Evolutionary conservation across 352 stramenopile species (phyloP).

Genomic region (Globisporangium sylvaticum): DNA sequence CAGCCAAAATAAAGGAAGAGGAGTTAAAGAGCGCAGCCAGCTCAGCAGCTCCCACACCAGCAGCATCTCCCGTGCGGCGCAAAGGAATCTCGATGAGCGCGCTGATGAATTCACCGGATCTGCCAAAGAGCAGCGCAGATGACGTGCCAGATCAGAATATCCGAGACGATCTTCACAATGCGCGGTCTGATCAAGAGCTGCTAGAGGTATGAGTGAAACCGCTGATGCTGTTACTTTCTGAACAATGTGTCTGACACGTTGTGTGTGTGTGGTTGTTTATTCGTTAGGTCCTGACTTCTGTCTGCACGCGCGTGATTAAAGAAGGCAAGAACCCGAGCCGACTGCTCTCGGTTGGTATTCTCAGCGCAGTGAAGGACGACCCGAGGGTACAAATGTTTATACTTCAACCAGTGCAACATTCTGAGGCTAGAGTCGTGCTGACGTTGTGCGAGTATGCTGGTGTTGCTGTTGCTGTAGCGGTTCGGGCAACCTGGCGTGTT

Average conservation of each 20-base stretch:
- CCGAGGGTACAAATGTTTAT: conserved; percentile 25
- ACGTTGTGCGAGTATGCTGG: neutral
- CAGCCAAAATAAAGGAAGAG: conserved; percentile 16
- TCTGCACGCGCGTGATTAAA: conserved; percentile 51
- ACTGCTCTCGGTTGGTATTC: conserved; percentile 54
- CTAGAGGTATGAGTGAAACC: conserved; percentile 32
- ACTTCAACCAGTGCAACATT: neutral
- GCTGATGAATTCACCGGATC: conserved; percentile 44
- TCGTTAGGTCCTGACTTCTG: conserved; percentile 40
- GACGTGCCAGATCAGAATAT: conserved; percentile 53
- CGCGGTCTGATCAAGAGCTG: conserved; percentile 28
- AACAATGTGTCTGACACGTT: neutral
- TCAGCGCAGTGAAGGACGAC: conserved; percentile 56
- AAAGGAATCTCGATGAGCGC: conserved; percentile 58
- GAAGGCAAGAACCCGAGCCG: conserved; percentile 51
- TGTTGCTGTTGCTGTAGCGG: conserved; percentile 17
- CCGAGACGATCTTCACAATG: conserved; percentile 32
- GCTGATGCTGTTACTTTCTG: conserved; percentile 3
- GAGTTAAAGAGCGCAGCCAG: conserved; percentile 21
- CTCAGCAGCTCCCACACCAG: conserved; percentile 26
- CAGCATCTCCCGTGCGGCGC: conserved; percentile 35
- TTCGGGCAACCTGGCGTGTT: conserved; percentile 55
- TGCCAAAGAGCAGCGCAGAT: conserved; percentile 8
- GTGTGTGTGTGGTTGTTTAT: neutral
- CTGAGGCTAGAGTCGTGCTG: neutral